Conservation (phyloP, 2,329 filamentous ascomycete species). For the Coniochaeta sp. region DNA sequence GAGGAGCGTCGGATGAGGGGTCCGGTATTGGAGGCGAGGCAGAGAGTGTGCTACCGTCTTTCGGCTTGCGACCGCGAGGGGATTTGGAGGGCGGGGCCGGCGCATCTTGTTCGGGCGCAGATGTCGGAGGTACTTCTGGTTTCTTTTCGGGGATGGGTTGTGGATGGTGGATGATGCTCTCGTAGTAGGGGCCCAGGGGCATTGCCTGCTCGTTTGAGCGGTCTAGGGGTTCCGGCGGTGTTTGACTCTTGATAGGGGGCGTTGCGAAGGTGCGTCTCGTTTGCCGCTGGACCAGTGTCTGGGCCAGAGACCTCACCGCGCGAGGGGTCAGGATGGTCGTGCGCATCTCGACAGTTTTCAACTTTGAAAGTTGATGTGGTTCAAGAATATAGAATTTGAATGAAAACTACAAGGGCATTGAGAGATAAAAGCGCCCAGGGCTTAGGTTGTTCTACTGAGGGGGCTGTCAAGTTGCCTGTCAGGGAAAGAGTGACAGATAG, state of each 20-base stretch:
- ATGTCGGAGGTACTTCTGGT: slow-evolving; percentile 35
- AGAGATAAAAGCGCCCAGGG: no score
- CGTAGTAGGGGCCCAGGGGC: slow-evolving; percentile 53
- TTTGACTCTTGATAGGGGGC: slow-evolving; percentile 17
- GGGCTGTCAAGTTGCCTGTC: no score
- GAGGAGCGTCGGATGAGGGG: slow-evolving; percentile 37
- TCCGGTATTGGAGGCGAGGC: slow-evolving; percentile 24
- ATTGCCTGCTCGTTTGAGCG: slow-evolving; percentile 30
- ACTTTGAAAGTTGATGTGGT: no score
- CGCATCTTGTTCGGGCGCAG: slow-evolving; percentile 23
- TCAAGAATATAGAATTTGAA: no score
- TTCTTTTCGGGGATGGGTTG: slow-evolving; percentile 32
- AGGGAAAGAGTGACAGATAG: no score
- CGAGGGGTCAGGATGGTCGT: slow-evolving; percentile 12
- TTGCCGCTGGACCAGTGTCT: slow-evolving; percentile 7
- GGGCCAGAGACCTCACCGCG: slow-evolving; percentile 9
- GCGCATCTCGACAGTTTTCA: no score
- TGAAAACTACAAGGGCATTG: no score
- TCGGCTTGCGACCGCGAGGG: slow-evolving; percentile 15
- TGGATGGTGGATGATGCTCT: slow-evolving; percentile 43
- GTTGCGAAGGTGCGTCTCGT: slow-evolving; percentile 15
- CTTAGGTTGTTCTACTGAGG: no score
- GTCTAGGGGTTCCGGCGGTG: slow-evolving; percentile 18
- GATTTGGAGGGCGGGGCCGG: slow-evolving; percentile 7
- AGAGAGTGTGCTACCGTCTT: slow-evolving; percentile 17